Conservation (phyloP, 2,329 filamentous ascomycete species). For the Chalaropsis thielavioides region DNA sequence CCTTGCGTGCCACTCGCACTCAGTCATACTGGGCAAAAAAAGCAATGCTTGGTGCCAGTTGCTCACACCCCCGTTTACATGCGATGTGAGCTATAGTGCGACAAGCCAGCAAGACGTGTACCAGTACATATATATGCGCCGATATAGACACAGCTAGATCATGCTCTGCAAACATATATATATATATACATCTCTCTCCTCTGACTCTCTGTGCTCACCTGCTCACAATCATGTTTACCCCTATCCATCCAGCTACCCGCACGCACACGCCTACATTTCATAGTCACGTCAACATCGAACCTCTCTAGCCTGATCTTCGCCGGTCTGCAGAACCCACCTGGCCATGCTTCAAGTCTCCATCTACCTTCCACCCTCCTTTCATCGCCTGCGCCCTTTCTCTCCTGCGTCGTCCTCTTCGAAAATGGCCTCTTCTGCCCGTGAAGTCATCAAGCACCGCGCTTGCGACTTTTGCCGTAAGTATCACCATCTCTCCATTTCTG, state of each 20-base stretch:
- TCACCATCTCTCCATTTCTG: not conserved
- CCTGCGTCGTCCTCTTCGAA: not conserved
- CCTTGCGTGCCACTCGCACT: not conserved
- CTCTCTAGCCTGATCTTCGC: not conserved
- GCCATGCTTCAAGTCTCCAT: conserved; percentile 3
- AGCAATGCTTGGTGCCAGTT: not conserved
- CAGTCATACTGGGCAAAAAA: not conserved
- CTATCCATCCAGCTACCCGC: not conserved
- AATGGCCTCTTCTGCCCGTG: conserved; percentile 14
- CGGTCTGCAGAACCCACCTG: not conserved
- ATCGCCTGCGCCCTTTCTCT: not conserved
- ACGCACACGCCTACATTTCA: not conserved
- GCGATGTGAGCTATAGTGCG: not conserved
- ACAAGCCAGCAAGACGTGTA: not conserved
- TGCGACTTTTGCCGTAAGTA: conserved; percentile 54
- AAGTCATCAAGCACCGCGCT: conserved; percentile 39
- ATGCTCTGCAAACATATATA: too few species aligned
- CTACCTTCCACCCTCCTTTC: not conserved
- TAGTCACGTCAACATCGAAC: not conserved
- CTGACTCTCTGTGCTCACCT: too few species aligned
- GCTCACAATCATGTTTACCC: too few species aligned
- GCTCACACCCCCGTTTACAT: not conserved
- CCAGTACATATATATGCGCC: too few species aligned
- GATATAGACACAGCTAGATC: too few species aligned
- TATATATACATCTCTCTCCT: too few species aligned